phyloP scores from a whole-genome alignment of 164 flowering plant species.

The Paratinospora sagittata region DNA sequence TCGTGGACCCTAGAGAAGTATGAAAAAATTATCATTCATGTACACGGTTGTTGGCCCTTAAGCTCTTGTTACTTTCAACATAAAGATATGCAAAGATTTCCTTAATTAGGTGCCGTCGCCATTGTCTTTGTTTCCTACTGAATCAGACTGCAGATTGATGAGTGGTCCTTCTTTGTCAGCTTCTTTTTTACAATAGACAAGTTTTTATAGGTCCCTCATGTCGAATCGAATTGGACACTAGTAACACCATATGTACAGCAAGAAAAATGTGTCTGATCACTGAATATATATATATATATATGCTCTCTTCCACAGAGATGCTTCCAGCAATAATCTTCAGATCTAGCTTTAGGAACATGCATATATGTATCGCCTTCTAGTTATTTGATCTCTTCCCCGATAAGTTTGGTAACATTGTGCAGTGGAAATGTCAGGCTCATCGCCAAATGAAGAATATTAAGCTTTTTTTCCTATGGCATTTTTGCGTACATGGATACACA shows the following conservation, averaged over 20 bases:
- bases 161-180: slow-evolving; percentile 3
- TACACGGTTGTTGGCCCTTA: not conserved
- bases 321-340: not conserved
- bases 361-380: not conserved
- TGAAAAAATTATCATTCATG: slow-evolving; percentile 15
- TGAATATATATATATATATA: no score
- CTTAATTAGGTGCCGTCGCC: slow-evolving; percentile 8
- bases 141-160: no score
- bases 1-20: slow-evolving; percentile 78
- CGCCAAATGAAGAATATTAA: not conserved
- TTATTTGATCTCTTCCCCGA: not conserved
- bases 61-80: slow-evolving; percentile 5
- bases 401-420: not conserved
- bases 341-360: not conserved
- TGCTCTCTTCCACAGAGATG: not conserved
- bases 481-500: not conserved
- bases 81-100: not conserved
- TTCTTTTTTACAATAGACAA: not conserved
- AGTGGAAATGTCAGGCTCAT: slow-evolving; percentile 1
- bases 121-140: not conserved
- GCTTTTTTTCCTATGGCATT: not conserved
- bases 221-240: not conserved
- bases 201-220: not conserved
- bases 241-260: not conserved
- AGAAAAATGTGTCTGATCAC: not conserved